A percentile compares a stretch with the other conserved stretches of the same genome.
phyloP scores from a whole-genome alignment of 129 eudicot species.

The Lonicera japonica region DNA sequence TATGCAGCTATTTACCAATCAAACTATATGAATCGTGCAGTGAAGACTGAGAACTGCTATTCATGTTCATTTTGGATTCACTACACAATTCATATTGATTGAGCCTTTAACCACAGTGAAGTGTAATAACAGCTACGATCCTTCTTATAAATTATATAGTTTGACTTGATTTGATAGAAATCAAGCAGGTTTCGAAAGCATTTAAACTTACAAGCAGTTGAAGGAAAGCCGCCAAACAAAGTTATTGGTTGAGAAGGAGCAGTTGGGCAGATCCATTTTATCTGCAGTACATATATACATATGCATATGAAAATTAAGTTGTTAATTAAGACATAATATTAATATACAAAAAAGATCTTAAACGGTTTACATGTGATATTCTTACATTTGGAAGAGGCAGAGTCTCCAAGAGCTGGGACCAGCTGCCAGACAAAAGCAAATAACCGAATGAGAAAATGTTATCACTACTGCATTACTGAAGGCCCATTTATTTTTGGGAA shows the following conservation, averaged over 20 bases:
- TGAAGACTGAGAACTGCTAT: too few species aligned
- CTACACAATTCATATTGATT: too few species aligned
- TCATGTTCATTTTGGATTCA: too few species aligned
- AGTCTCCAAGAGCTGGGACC: slow-evolving; percentile 88
- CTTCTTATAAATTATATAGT: background rate
- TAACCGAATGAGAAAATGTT: slow-evolving; percentile 2
- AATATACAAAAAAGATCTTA: background rate
- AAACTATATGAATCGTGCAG: too few species aligned
- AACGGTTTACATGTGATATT: background rate
- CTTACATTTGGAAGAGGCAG: slow-evolving; percentile 88
- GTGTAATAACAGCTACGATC: background rate
- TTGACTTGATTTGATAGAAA: background rate
- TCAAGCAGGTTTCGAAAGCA: background rate
- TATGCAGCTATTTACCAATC: too few species aligned
- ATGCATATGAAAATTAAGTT: background rate
- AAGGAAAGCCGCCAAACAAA: slow-evolving; percentile 86
- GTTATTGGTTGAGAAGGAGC: slow-evolving; percentile 86
- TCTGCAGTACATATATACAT: slow-evolving; percentile 39
- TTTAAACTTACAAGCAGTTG: slow-evolving; percentile 74
- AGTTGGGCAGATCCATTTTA: slow-evolving; percentile 97
- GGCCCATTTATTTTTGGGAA: too few species aligned
- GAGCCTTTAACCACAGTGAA: too few species aligned
- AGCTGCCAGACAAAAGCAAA: slow-evolving; percentile 46
- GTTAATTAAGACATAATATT: background rate
- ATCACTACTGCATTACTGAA: background rate